Conservation (phyloP, 2,329 filamentous ascomycete species). For the Cladorrhinum sp. region DNA sequence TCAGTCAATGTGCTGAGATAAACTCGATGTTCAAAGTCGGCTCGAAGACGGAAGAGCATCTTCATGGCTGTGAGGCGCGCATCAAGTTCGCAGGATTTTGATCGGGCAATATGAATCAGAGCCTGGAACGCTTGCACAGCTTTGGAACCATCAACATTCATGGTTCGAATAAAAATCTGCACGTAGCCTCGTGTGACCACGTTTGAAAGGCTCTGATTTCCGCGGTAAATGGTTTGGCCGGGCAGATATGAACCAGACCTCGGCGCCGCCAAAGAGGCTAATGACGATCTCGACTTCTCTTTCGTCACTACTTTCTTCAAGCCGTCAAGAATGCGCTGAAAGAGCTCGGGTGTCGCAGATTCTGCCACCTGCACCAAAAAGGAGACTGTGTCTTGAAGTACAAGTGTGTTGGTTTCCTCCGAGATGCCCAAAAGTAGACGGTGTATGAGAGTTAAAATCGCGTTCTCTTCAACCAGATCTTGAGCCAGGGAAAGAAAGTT, state of each 20-base stretch:
- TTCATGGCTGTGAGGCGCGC: conserved; percentile 73
- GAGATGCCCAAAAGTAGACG: conserved; percentile 59
- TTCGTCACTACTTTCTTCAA: conserved; percentile 49
- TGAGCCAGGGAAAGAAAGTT: conserved; percentile 57
- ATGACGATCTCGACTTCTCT: conserved; percentile 46
- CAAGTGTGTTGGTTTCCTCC: conserved; percentile 59
- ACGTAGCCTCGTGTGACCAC: conserved; percentile 70
- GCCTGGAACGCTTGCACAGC: conserved; percentile 60
- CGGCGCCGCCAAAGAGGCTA: conserved; percentile 30
- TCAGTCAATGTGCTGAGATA: conserved; percentile 70
- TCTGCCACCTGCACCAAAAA: conserved; percentile 64
- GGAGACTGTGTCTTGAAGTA: conserved; percentile 63
- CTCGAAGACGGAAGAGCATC: conserved; percentile 71
- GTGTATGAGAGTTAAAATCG: conserved; percentile 57
- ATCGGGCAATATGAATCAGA: conserved; percentile 61
- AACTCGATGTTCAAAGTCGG: conserved; percentile 75
- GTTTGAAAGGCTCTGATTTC: conserved; percentile 59
- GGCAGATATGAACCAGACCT: conserved; percentile 25
- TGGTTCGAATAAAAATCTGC: conserved; percentile 70
- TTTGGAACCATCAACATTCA: conserved; percentile 65
- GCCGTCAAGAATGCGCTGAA: conserved; percentile 54
- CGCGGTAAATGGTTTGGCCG: conserved; percentile 29
- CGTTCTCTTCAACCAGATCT: conserved; percentile 55
- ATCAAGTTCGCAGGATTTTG: conserved; percentile 59
- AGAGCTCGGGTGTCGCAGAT: conserved; percentile 56